phyloP scores from a whole-genome alignment of 2,329 filamentous ascomycete species.

The Alternaria gaisen region DNA sequence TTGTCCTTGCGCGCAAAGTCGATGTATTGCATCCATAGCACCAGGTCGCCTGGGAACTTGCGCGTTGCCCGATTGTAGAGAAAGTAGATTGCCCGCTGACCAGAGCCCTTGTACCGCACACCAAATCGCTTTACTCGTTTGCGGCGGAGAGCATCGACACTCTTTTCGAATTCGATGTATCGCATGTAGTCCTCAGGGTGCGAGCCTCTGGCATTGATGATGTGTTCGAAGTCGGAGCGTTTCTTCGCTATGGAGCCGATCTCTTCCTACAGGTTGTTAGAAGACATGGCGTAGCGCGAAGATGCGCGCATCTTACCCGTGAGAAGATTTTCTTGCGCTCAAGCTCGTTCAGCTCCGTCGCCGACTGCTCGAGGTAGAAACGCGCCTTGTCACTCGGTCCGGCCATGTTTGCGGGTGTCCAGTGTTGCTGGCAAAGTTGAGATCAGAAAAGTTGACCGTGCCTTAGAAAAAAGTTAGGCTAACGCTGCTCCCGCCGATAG shows the following conservation, averaged over 20 bases:
- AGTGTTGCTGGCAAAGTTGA: conserved; percentile 20
- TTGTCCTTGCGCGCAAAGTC: conserved; percentile 76
- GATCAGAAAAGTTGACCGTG: conserved; percentile 30
- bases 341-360: conserved; percentile 91
- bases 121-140: conserved; percentile 85
- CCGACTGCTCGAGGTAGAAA: conserved; percentile 90
- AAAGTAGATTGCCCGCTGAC: conserved; percentile 84
- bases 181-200: conserved; percentile 80
- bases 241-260: conserved; percentile 89
- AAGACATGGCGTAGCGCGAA: background rate
- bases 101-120: conserved; percentile 74
- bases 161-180: conserved; percentile 79
- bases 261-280: conserved; percentile 70
- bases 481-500: conserved; percentile 28
- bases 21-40: conserved; percentile 90
- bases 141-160: conserved; percentile 74
- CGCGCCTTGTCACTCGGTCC: conserved; percentile 91
- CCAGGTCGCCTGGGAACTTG: conserved; percentile 82
- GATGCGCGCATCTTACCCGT: conserved; percentile 61
- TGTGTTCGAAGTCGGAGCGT: conserved; percentile 92
- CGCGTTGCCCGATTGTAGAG: conserved; percentile 87
- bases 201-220: conserved; percentile 78
- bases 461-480: conserved; percentile 26
- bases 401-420: conserved; percentile 66
- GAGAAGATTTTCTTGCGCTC: conserved; percentile 91